These are phyloP conservation scores for Exophiala sideris DNA, from an alignment of 2,329 filamentous ascomycete genomes.

Conservation along the genomic window DNA sequence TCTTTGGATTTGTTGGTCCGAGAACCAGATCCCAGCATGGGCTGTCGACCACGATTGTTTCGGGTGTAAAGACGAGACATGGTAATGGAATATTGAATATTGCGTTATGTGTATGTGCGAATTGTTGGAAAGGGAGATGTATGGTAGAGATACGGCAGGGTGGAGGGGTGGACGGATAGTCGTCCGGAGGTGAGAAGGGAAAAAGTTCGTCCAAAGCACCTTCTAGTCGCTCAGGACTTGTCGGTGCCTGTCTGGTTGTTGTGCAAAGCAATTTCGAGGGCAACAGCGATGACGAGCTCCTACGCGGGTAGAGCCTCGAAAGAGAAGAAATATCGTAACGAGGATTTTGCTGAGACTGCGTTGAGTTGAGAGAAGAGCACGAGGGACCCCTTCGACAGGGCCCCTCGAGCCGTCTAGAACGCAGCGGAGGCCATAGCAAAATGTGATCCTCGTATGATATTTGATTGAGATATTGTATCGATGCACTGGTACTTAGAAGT, in stretches of 20 bases:
- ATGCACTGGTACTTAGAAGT: slow-evolving; percentile 6
- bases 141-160: background rate
- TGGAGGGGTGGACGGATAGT: slow-evolving; percentile 15
- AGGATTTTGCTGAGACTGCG: slow-evolving; percentile 18
- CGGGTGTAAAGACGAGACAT: slow-evolving; percentile 25
- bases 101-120: background rate
- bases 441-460: slow-evolving; percentile 71
- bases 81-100: background rate
- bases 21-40: slow-evolving; percentile 17
- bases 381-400: slow-evolving; percentile 19
- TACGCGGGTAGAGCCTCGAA: slow-evolving; percentile 36
- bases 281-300: slow-evolving; percentile 32
- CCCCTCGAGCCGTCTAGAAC: slow-evolving; percentile 85
- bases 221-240: slow-evolving; percentile 24
- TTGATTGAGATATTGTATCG: slow-evolving; percentile 35
- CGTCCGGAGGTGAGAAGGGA: slow-evolving; percentile 11
- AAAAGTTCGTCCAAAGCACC: slow-evolving; percentile 22
- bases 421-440: slow-evolving; percentile 69
- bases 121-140: background rate
- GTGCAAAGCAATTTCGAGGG: slow-evolving; percentile 61
- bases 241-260: slow-evolving; percentile 36
- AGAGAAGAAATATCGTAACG: slow-evolving; percentile 52
- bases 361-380: slow-evolving; percentile 18
- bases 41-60: slow-evolving; percentile 23
- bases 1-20: slow-evolving; percentile 16